Percentiles rank a stretch among this genome's conserved stretches.
phyloP scores from a whole-genome alignment of 495 filamentous ascomycete genomes.

The Xylaria sp. region DNA sequence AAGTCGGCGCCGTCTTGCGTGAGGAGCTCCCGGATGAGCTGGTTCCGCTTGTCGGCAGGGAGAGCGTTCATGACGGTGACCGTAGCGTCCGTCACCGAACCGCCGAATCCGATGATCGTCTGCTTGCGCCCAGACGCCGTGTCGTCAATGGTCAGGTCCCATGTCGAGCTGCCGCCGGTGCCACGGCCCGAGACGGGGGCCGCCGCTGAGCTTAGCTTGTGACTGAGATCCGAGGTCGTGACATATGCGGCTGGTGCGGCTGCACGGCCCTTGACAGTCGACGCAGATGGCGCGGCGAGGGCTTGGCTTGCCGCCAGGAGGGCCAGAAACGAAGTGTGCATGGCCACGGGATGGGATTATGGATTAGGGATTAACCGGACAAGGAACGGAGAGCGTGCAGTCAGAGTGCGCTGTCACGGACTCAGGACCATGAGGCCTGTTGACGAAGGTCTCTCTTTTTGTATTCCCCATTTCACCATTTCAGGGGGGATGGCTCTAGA shows the following conservation, averaged over 20 bases:
- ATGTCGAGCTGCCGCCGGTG: constrained; percentile 52
- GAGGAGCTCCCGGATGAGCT: constrained; percentile 57
- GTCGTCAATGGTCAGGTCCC: constrained; percentile 59
- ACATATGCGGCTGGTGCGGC: constrained; percentile 45
- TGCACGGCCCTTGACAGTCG: constrained; percentile 25
- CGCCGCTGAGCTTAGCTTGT: constrained; percentile 49
- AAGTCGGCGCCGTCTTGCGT: constrained; percentile 56
- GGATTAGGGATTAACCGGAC: neutral
- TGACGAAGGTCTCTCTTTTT: neutral
- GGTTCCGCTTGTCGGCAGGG: constrained; percentile 42
- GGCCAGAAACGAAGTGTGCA: constrained; percentile 32
- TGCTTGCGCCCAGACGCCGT: constrained; percentile 54
- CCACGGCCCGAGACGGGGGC: constrained; percentile 53
- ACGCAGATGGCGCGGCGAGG: constrained; percentile 28
- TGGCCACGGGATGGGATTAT: constrained; percentile 13
- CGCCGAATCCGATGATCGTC: constrained; percentile 61
- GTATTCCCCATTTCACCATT: neutral
- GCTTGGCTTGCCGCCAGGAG: constrained; percentile 31
- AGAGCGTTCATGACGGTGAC: constrained; percentile 59
- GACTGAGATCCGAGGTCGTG: constrained; percentile 55
- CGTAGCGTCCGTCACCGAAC: constrained; percentile 62
- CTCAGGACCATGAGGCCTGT: neutral
- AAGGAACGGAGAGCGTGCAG: neutral
- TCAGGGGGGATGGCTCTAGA: neutral
- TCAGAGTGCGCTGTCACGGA: neutral